Evolutionary conservation across 805 yeast genomes (phyloP).

Genomic region (Lipomyces chichibuensis): DNA sequence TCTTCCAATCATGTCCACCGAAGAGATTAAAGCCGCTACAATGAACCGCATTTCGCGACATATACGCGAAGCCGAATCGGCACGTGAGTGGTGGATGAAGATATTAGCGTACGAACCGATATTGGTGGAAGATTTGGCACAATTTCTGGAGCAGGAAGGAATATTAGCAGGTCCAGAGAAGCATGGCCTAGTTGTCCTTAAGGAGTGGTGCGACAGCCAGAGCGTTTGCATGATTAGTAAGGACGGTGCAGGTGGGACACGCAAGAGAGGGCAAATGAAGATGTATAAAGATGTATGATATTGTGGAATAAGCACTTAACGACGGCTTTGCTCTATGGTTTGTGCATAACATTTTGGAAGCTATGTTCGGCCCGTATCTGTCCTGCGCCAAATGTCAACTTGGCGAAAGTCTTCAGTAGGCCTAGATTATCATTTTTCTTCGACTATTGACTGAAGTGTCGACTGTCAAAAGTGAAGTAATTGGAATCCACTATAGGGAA

Average conservation of each 20-base stretch:
- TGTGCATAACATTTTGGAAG: neutral
- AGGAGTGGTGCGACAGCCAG: slow-evolving; percentile 33
- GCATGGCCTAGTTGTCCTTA: slow-evolving; percentile 7
- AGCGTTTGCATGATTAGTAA: slow-evolving; percentile 23
- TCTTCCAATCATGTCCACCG: slow-evolving; percentile 4
- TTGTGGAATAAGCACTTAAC: neutral
- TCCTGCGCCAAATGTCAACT: slow-evolving; percentile 29
- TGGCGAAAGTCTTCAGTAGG: slow-evolving; percentile 38
- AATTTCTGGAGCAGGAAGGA: slow-evolving; percentile 14
- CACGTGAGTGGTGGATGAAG: slow-evolving; percentile 31
- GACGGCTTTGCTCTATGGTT: too few relatives aligned
- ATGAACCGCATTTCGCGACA: slow-evolving; percentile 14
- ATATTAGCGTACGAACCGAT: slow-evolving; percentile 33
- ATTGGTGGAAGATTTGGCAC: slow-evolving; percentile 28
- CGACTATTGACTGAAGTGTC: slow-evolving; percentile 6
- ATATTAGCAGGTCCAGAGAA: neutral
- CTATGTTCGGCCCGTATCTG: slow-evolving; percentile 38
- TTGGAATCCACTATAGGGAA: neutral
- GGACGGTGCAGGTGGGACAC: slow-evolving; percentile 8
- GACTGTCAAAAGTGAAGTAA: neutral
- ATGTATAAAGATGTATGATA: neutral
- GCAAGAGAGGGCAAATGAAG: slow-evolving; percentile 2
- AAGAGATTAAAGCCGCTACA: slow-evolving; percentile 16
- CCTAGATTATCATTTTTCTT: slow-evolving; percentile 16
- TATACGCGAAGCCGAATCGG: slow-evolving; percentile 8